phyloP scores from a whole-genome alignment of 2,329 filamentous ascomycete species.

The Trichoderma lentiforme region DNA sequence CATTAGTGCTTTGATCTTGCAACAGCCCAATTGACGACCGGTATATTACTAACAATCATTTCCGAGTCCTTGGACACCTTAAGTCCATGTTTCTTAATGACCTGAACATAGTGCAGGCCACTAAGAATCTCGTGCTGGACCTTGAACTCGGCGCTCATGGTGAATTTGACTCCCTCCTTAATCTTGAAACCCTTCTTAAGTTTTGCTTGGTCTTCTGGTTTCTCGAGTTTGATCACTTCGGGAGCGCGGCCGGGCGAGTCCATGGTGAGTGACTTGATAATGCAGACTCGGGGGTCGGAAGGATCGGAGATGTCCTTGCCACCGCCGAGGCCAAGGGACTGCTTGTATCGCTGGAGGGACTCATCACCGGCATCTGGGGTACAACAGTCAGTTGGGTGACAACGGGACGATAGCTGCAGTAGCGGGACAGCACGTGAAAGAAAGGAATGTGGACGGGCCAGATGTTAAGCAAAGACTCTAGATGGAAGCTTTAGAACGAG shows the following conservation, averaged over 20 bases:
- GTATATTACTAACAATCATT: slow-evolving; percentile 76
- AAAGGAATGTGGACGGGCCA: neutral
- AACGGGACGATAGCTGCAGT: neutral
- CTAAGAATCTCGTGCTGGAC: slow-evolving; percentile 96
- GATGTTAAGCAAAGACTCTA: neutral
- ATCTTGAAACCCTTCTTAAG: slow-evolving; percentile 94
- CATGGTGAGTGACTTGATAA: slow-evolving; percentile 88
- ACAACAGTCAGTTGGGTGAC: neutral
- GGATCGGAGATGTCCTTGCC: slow-evolving; percentile 70
- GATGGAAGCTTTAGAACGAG: neutral
- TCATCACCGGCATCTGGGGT: slow-evolving; percentile 69
- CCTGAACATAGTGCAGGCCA: slow-evolving; percentile 92
- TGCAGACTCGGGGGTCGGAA: slow-evolving; percentile 83
- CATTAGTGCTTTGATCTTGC: slow-evolving; percentile 25
- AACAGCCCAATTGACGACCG: neutral
- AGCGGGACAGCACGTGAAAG: neutral
- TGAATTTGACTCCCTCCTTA: slow-evolving; percentile 92
- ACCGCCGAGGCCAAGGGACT: slow-evolving; percentile 82
- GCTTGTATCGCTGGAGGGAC: slow-evolving; percentile 95
- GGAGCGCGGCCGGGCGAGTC: slow-evolving; percentile 70
- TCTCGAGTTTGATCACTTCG: neutral
- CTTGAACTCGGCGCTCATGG: slow-evolving; percentile 91
- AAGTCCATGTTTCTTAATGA: slow-evolving; percentile 85
- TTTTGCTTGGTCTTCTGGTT: slow-evolving; percentile 55
- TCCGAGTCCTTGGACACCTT: slow-evolving; percentile 89